Evolutionary conservation across 306 rosid genomes (phyloP).

Genomic region (Cucurbita ficifolia): DNA sequence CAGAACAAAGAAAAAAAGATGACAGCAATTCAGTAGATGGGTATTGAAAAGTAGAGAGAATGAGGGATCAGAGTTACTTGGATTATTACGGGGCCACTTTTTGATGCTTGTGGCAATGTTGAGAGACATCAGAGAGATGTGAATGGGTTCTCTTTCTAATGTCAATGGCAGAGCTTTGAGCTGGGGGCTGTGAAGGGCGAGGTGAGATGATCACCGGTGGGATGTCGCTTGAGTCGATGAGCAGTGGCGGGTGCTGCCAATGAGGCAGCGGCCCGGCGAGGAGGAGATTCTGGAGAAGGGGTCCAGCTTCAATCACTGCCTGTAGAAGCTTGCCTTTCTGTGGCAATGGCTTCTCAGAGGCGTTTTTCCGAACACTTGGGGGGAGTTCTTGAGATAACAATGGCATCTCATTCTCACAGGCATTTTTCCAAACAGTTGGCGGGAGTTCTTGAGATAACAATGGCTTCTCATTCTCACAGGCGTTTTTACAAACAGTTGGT

Average conservation of each 20-base stretch:
- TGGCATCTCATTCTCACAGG: conserved; percentile 18
- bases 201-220: conserved; percentile 52
- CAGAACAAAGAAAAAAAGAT: background rate
- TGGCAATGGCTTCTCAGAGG: conserved; percentile 45
- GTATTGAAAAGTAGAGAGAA: background rate
- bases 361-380: conserved; percentile 16
- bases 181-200: background rate
- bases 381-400: conserved; percentile 13
- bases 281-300: conserved; percentile 60
- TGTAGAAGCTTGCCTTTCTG: conserved; percentile 67
- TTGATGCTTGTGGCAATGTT: background rate
- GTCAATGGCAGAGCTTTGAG: background rate
- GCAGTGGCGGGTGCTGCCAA: conserved; percentile 93
- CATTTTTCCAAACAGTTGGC: conserved; percentile 15
- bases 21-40: background rate
- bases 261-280: conserved; percentile 82
- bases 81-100: background rate
- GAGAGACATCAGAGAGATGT: background rate
- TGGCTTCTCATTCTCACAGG: conserved; percentile 21
- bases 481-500: conserved; percentile 15
- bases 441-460: conserved; percentile 11
- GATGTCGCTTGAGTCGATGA: conserved; percentile 44
- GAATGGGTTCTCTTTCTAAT: conserved; percentile 1
- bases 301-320: conserved; percentile 88
- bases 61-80: background rate